A percentile compares a stretch with the other conserved stretches of the same genome.
Conservation (phyloP, 176 grass and related monocot genomes). For the Elymus sibiricus region DNA sequence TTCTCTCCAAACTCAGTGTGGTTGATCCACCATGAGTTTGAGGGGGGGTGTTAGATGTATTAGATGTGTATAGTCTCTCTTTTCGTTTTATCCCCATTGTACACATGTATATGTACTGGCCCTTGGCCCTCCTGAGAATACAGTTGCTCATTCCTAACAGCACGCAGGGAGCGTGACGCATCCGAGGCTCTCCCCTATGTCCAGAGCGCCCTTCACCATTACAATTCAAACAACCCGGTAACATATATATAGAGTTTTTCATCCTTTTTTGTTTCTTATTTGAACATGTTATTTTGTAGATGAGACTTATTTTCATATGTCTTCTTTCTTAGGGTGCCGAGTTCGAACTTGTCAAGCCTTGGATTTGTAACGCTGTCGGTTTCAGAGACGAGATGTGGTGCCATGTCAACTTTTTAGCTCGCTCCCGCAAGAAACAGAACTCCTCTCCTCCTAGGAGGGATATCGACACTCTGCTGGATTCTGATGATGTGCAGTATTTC, state of each 20-base stretch:
- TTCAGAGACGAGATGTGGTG: conserved; percentile 6
- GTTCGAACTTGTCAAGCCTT: conserved; percentile 13
- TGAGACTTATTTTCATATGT: neutral
- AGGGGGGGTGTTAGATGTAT: too few relatives aligned
- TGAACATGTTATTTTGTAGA: neutral
- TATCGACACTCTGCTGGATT: neutral
- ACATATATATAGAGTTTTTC: neutral
- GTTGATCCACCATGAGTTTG: too few relatives aligned
- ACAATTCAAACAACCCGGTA: too few relatives aligned
- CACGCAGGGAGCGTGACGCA: neutral
- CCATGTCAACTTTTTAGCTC: conserved; percentile 22
- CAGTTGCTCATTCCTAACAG: too few relatives aligned
- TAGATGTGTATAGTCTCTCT: too few relatives aligned
- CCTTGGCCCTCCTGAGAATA: too few relatives aligned
- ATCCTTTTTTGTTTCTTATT: neutral
- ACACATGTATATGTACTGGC: too few relatives aligned
- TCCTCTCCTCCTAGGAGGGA: neutral
- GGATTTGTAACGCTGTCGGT: neutral
- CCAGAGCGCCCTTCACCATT: neutral
- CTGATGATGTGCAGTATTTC: neutral
- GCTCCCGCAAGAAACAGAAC: neutral
- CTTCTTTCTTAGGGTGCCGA: neutral
- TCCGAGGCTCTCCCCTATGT: neutral
- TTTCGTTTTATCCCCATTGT: too few relatives aligned
- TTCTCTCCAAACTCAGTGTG: too few relatives aligned